Evolutionary conservation across 1,284 basidiomycete species (phyloP), one percentile per base, ranked within the genome.

Genomic region (Pisolithus thermaeus): DNA sequence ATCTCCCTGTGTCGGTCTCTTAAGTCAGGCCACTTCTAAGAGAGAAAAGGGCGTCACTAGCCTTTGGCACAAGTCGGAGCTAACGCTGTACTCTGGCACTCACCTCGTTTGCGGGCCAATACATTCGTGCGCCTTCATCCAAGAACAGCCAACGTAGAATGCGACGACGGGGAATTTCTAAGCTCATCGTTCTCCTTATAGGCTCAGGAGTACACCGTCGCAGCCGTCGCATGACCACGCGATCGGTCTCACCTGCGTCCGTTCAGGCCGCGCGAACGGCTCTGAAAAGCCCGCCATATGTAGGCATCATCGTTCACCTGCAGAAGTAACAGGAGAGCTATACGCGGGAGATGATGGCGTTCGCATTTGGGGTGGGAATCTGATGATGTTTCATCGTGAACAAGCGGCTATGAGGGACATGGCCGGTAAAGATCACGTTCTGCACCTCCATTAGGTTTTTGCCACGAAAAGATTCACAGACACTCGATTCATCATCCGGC

Each of bases 351-450:
- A 77, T 75, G 2, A 61, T 80, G 20, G 64, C 68, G n/a, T 64
- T 70, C 47, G 73, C 73, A 14, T 59, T 20, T 81, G 9, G 59
- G 69, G 14, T 68, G 71, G 52, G 80, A 77, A 3, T 81, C 85
- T 59, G 66, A 73, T 6, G 69, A 57, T 67, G 3, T 77, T 76
- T 54, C 82, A 84, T 57, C 78, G 83, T 46, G 70, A 84, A 3
- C 80, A 81, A 55, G 78, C 74, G 0, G 67, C 72, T 9, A 58
- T 83, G n/a, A 62, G 77, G 7, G 71, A 77, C 45, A 62, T 67
- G 37, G 59, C 67, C 8, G 62, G 61, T 28, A 76, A 73, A 53
- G 68, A 76, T 28, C 61, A 61, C 27, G 70, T 54, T 80, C 14
- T 77, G 81, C 51, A 70, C 74, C 4, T 66, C 72, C 35, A 59